These are phyloP conservation scores for Suhomyces bribrorum DNA, from an alignment of 1,139 yeast genomes.

Conservation along the genomic window DNA sequence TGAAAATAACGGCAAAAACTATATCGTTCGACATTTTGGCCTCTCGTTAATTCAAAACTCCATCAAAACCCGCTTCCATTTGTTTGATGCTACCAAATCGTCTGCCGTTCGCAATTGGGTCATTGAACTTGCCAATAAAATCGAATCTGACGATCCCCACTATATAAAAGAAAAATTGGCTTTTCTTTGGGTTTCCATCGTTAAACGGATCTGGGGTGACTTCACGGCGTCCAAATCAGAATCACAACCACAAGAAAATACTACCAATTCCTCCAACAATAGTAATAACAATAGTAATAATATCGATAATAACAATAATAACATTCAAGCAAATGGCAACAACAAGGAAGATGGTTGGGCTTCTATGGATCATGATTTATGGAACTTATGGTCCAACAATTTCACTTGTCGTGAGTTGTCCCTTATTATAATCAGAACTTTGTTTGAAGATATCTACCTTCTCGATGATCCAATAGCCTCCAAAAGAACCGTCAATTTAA, in stretches of 20 bases:
- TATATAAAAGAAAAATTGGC: conserved; percentile 89
- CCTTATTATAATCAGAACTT: conserved; percentile 73
- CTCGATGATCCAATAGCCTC: conserved; percentile 90
- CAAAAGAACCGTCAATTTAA: conserved; percentile 72
- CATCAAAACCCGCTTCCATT: conserved; percentile 53
- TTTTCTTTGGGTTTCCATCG: conserved; percentile 85
- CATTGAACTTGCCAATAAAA: conserved; percentile 67
- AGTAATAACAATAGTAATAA: conserved; percentile 2
- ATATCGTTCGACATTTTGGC: conserved; percentile 87
- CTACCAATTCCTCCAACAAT: conserved; percentile 4
- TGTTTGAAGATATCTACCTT: conserved; percentile 92
- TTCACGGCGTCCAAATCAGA: conserved; percentile 15
- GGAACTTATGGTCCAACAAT: conserved; percentile 70
- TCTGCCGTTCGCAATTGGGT: conserved; percentile 81
- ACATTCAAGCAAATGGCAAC: conserved; percentile 8
- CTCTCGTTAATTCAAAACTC: conserved; percentile 76
- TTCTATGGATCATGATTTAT: conserved; percentile 78
- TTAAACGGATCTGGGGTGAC: conserved; percentile 91
- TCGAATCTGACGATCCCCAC: conserved; percentile 73
- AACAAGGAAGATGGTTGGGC: conserved; percentile 69
- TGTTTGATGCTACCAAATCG: conserved; percentile 64
- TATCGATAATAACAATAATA: conserved; percentile 3
- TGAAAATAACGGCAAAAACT: conserved; percentile 60
- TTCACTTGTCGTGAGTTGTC: conserved; percentile 71
- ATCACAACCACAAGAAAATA: conserved; percentile 1